Conservation (phyloP, 176 grass and related monocot species). For the Juncus inflexus region DNA sequence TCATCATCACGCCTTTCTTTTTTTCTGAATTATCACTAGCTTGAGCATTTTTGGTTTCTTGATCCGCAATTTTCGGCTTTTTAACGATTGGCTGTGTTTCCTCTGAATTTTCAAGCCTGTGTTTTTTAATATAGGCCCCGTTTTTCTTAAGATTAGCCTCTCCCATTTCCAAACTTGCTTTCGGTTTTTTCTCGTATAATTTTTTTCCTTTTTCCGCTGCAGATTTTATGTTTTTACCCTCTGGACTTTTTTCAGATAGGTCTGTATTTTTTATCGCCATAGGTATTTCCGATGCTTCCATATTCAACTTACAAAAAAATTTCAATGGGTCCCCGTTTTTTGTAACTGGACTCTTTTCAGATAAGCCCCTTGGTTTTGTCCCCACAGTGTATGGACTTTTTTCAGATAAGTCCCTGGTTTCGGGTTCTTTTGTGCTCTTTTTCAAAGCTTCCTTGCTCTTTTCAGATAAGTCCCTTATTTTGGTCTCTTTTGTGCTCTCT, state of each 20-base stretch:
- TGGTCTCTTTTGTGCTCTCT: background rate
- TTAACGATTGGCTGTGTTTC: constrained; percentile 23
- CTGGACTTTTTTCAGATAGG: constrained; percentile 13
- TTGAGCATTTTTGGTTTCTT: constrained; percentile 19
- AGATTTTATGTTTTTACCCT: background rate
- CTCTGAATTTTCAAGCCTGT: background rate
- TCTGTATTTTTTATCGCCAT: constrained; percentile 3
- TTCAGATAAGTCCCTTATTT: background rate
- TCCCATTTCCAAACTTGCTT: constrained; percentile 2
- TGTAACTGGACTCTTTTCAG: constrained; percentile 15
- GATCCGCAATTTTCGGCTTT: constrained; percentile 14
- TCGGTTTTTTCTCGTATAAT: constrained; percentile 15
- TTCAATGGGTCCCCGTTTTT: constrained; percentile 2
- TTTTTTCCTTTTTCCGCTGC: constrained; percentile 7
- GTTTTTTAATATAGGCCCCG: constrained; percentile 16
- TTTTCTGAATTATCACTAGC: constrained; percentile 20
- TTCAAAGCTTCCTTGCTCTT: background rate
- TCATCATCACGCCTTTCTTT: constrained; percentile 21
- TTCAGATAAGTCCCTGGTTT: background rate
- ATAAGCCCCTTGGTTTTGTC: constrained; percentile 18
- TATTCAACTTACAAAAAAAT: constrained; percentile 12
- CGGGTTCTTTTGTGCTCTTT: constrained; percentile 8
- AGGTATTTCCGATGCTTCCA: background rate
- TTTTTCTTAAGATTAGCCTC: constrained; percentile 19
- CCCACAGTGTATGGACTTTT: background rate